phyloP scores from a whole-genome alignment of 805 yeast species.

The Ogataea paradorogensis region DNA sequence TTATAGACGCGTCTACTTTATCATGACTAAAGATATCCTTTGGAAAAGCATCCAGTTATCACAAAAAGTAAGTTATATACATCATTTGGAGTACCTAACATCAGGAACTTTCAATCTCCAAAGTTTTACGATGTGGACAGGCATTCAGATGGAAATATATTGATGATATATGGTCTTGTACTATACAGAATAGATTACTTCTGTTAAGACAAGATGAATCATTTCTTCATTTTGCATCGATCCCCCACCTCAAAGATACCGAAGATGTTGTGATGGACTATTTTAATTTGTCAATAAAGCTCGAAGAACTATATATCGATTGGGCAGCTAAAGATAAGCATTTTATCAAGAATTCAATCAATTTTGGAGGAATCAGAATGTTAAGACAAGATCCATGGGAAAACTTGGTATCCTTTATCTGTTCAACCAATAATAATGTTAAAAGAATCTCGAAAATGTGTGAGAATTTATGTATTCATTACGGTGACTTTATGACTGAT shows the following conservation, averaged over 20 bases:
- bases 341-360: conserved; percentile 37
- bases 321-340: conserved; percentile 61
- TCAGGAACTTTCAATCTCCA: conserved; percentile 55
- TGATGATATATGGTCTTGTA: conserved; percentile 63
- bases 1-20: conserved; percentile 5
- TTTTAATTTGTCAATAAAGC: conserved; percentile 60
- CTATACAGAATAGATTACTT: conserved; percentile 57
- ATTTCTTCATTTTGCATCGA: conserved; percentile 49
- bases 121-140: conserved; percentile 81
- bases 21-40: conserved; percentile 25
- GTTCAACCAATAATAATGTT: conserved; percentile 94
- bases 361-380: conserved; percentile 72
- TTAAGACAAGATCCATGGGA: conserved; percentile 98
- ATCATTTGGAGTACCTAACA: not conserved
- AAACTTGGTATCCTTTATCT: conserved; percentile 81
- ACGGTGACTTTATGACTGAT: conserved; percentile 58
- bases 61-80: conserved; percentile 21
- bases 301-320: conserved; percentile 49
- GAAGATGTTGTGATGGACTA: conserved; percentile 56
- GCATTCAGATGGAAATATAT: conserved; percentile 74
- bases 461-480: conserved; percentile 65
- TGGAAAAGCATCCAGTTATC: conserved; percentile 29
- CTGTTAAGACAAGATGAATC: conserved; percentile 58
- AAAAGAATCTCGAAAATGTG: conserved; percentile 94
- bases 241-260: conserved; percentile 37